phyloP scores from a whole-genome alignment of 2,329 filamentous ascomycete species.

The Trichoderma guizhouense region DNA sequence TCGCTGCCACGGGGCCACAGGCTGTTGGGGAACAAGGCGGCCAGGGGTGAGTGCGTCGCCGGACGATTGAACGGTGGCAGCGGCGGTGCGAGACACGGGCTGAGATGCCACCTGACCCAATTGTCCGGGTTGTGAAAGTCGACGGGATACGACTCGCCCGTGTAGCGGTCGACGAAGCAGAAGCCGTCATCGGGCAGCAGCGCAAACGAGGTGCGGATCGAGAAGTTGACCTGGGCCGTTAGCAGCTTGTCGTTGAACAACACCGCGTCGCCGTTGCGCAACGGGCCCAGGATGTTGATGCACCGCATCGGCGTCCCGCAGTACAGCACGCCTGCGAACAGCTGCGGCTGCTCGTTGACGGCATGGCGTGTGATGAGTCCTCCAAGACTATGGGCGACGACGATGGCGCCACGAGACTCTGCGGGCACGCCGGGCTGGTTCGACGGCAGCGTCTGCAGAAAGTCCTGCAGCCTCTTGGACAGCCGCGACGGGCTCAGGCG shows the following conservation, averaged over 20 bases:
- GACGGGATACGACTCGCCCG: constrained; percentile 74
- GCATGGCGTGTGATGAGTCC: constrained; percentile 85
- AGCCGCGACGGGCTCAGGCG: constrained; percentile 76
- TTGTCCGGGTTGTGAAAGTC: constrained; percentile 78
- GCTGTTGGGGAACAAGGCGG: constrained; percentile 45
- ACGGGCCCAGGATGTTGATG: constrained; percentile 84
- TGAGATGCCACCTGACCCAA: constrained; percentile 76
- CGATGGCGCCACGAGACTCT: constrained; percentile 65
- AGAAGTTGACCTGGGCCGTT: constrained; percentile 91
- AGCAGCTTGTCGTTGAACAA: constrained; percentile 84
- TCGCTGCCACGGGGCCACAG: constrained; percentile 45
- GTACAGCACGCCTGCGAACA: constrained; percentile 83
- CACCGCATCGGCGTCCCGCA: constrained; percentile 82
- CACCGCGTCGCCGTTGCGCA: constrained; percentile 90
- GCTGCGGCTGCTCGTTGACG: constrained; percentile 77
- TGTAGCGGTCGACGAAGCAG: constrained; percentile 82
- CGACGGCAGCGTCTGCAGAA: constrained; percentile 69
- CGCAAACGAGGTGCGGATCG: constrained; percentile 78
- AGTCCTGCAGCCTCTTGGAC: constrained; percentile 67
- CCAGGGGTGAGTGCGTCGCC: constrained; percentile 42
- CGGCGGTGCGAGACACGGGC: constrained; percentile 69
- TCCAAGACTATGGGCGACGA: constrained; percentile 84
- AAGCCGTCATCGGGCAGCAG: constrained; percentile 82
- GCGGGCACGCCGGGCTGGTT: constrained; percentile 58
- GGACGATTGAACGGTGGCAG: constrained; percentile 54